phyloP scores from a whole-genome alignment of 2,329 filamentous ascomycete genomes.

The Cordyceps militaris region DNA sequence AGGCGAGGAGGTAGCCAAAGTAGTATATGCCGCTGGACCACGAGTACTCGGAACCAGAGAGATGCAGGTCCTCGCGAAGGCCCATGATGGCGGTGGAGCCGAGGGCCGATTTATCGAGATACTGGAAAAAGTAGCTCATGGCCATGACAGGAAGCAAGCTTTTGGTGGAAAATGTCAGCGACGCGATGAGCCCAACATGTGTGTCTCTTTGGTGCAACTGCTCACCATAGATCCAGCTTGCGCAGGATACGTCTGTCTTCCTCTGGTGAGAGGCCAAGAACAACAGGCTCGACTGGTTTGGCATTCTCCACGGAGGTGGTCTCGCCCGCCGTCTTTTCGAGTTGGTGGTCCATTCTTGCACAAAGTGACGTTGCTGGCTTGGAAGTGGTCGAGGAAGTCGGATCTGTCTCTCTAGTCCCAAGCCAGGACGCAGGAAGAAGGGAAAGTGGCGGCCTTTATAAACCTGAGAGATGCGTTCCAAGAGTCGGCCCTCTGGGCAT shows the following conservation, averaged over 20 bases:
- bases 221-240: slow-evolving; percentile 50
- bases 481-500: no score
- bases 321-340: neutral
- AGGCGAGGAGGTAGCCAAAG: slow-evolving; percentile 39
- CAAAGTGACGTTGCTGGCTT: neutral
- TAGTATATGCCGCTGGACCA: slow-evolving; percentile 46
- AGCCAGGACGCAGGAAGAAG: no score
- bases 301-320: neutral
- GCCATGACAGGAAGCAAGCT: slow-evolving; percentile 47
- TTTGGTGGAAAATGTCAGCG: neutral
- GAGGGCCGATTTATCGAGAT: slow-evolving; percentile 51
- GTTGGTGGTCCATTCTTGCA: neutral
- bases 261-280: slow-evolving; percentile 12
- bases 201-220: slow-evolving; percentile 19
- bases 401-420: no score
- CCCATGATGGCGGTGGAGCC: slow-evolving; percentile 45
- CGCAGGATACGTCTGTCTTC: slow-evolving; percentile 44
- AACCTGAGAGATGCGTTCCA: no score
- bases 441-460: no score
- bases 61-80: slow-evolving; percentile 35
- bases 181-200: neutral
- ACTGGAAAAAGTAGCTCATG: slow-evolving; percentile 50
- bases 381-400: no score
- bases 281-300: neutral
- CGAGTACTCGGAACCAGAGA: slow-evolving; percentile 43